Percentiles rank a stretch among this genome's conserved stretches.
Conservation (phyloP, 257 asterid genomes). For the Osmanthus fragrans region DNA sequence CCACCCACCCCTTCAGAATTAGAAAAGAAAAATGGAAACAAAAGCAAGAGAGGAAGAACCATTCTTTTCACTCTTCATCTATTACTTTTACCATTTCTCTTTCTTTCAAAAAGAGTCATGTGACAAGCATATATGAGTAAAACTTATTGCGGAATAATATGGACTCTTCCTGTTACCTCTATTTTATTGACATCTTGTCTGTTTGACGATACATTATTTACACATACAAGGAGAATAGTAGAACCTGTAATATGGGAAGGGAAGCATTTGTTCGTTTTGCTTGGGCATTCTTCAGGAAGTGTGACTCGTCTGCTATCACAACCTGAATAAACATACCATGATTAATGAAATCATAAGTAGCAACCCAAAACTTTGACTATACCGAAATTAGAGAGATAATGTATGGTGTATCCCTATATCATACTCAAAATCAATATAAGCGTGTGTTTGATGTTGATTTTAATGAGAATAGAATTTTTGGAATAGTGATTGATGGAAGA, state of each 20-base stretch:
- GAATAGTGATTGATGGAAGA: too few relatives aligned
- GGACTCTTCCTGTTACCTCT: not conserved
- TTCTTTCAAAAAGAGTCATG: conserved; percentile 8
- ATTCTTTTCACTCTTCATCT: conserved; percentile 6
- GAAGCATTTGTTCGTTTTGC: conserved; percentile 88
- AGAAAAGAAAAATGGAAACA: not conserved
- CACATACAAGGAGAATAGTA: conserved; percentile 14
- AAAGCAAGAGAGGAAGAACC: conserved; percentile 8
- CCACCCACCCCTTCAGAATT: not conserved
- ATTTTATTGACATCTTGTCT: conserved; percentile 3
- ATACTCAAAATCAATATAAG: not conserved
- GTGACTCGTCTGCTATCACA: conserved; percentile 97
- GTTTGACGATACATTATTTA: conserved; percentile 1
- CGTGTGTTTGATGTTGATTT: too few relatives aligned
- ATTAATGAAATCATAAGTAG: conserved; percentile 23
- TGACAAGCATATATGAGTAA: conserved; percentile 11
- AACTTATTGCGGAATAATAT: not conserved
- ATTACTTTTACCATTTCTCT: conserved; percentile 15
- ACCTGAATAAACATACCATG: conserved; percentile 54
- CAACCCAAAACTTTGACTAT: not conserved
- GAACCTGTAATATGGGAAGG: conserved; percentile 87
- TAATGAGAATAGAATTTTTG: too few relatives aligned
- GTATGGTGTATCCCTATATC: not conserved
- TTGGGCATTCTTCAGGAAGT: conserved; percentile 88
- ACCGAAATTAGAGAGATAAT: not conserved